phyloP scores from a whole-genome alignment of 441 rosid species.

The Arabidopsis hybrid region DNA sequence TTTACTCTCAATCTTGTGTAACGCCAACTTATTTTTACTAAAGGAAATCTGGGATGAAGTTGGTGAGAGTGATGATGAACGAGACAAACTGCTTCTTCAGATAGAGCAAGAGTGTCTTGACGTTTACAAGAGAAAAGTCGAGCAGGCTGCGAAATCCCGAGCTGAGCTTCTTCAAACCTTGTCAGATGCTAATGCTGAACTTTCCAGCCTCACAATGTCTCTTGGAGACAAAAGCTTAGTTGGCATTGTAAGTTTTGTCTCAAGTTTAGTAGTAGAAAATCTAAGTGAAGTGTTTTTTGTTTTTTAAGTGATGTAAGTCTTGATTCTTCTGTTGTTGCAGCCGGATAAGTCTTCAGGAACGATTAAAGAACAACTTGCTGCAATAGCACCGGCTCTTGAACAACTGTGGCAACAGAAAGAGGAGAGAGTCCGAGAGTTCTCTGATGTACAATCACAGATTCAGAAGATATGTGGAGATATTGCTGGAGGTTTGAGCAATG shows the following conservation, averaged over 20 bases:
- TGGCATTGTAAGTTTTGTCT: constrained; percentile 63
- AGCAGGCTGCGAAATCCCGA: constrained; percentile 85
- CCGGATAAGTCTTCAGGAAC: constrained; percentile 86
- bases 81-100: constrained; percentile 92
- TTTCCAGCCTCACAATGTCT: constrained; percentile 76
- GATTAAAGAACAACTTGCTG: constrained; percentile 92
- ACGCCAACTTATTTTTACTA: constrained; percentile 9
- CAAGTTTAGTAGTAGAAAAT: constrained; percentile 9
- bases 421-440: constrained; percentile 88
- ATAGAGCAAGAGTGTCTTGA: constrained; percentile 95
- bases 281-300: background rate
- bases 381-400: constrained; percentile 91
- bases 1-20: constrained; percentile 22
- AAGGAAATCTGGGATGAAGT: constrained; percentile 99
- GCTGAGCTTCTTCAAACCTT: constrained; percentile 87
- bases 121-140: constrained; percentile 96
- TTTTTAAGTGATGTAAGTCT: constrained; percentile 4
- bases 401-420: constrained; percentile 94
- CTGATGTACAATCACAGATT: constrained; percentile 86
- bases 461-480: constrained; percentile 94
- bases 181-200: constrained; percentile 90
- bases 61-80: constrained; percentile 89
- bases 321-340: constrained; percentile 47
- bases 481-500: constrained; percentile 70
- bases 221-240: constrained; percentile 80